phyloP scores from a whole-genome alignment of 1,139 yeast species.

The Kurtzmaniella natalensis region DNA sequence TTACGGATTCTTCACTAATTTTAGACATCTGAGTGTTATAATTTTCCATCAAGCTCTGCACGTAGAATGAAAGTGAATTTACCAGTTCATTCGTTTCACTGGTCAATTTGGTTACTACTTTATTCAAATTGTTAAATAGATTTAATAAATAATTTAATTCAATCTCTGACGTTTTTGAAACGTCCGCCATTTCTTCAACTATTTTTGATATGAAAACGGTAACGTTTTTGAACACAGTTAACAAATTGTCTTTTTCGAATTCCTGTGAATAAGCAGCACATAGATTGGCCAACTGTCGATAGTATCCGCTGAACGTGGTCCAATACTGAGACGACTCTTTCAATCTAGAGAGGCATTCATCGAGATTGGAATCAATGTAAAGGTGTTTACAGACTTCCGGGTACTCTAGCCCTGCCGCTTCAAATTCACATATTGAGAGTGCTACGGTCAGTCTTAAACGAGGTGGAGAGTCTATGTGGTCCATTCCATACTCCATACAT shows the following conservation, averaged over 20 bases:
- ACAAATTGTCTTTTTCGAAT: constrained; percentile 47
- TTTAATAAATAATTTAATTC: no score
- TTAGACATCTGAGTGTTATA: no score
- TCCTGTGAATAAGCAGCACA: constrained; percentile 51
- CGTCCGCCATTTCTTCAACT: no score
- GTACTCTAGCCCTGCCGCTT: constrained; percentile 33
- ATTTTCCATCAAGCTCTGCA: no score
- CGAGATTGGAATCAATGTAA: constrained; percentile 13
- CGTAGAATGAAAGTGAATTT: no score
- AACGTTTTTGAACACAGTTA: constrained; percentile 43
- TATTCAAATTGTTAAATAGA: no score
- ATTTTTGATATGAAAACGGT: constrained; percentile 18
- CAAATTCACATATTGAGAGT: constrained; percentile 53
- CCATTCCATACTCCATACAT: constrained; percentile 29
- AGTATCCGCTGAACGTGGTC: constrained; percentile 60
- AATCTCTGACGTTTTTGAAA: no score
- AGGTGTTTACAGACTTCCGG: constrained; percentile 27
- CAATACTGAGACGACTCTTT: constrained; percentile 50
- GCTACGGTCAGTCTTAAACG: constrained; percentile 42
- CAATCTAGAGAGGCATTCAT: constrained; percentile 33
- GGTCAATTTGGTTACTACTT: no score
- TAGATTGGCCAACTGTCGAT: constrained; percentile 41
- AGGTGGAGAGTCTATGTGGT: constrained; percentile 22
- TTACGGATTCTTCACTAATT: no score
- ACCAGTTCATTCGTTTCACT: no score